Evolutionary conservation across 306 rosid species (phyloP).

Genomic region (Herpetospermum pedunculosum): DNA sequence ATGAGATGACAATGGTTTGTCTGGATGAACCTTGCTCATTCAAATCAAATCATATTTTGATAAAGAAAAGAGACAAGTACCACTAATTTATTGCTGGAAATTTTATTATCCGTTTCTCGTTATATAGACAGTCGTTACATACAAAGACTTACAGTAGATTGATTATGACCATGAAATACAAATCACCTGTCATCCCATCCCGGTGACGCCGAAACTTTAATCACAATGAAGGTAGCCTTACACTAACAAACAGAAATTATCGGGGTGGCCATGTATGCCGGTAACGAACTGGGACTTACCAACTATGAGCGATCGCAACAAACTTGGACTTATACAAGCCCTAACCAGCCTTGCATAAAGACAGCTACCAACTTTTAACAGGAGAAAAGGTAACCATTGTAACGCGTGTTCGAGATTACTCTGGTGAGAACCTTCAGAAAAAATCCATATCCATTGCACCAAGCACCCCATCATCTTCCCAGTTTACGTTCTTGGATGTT

Average conservation of each 20-base stretch:
- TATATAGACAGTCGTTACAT: not conserved
- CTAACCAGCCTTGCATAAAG: not conserved
- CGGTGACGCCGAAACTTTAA: not conserved
- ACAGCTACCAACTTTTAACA: not conserved
- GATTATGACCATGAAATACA: slow-evolving; percentile 1
- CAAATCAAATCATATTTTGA: not conserved
- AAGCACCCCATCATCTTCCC: slow-evolving; percentile 95
- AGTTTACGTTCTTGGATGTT: slow-evolving; percentile 34
- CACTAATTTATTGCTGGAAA: not conserved
- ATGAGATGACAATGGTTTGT: not conserved
- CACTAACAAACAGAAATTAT: not conserved
- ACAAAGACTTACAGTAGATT: not conserved
- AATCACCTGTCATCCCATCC: not conserved
- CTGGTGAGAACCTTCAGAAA: slow-evolving; percentile 38
- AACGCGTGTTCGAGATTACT: not conserved
- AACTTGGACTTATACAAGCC: not conserved
- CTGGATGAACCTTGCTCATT: not conserved
- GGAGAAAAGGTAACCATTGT: not conserved
- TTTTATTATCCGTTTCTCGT: not conserved
- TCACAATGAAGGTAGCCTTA: not conserved
- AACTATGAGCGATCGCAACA: not conserved
- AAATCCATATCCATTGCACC: slow-evolving; percentile 44
- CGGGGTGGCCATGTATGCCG: not conserved
- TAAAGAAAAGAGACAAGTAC: not conserved
- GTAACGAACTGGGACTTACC: not conserved